Evolutionary conservation across 2,329 filamentous ascomycete genomes (phyloP), one percentile per base, ranked within the genome.

Genomic region (Gnomoniopsis sp.): DNA sequence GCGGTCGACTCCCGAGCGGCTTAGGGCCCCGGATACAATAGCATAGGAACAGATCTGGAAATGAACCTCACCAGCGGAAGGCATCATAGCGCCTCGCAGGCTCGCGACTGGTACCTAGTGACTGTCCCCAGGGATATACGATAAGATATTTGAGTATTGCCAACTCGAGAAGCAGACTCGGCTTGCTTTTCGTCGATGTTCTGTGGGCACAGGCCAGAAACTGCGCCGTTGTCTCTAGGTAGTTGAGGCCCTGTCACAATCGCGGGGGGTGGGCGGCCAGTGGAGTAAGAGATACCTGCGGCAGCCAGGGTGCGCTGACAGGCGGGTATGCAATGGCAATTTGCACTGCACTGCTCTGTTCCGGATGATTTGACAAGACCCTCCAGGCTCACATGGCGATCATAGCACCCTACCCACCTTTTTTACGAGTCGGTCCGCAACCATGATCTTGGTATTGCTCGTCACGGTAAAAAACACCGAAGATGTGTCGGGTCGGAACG

Each of bases 1-100:
- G 47, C 57, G 55, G 46, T 47, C 41, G 51, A 54, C 50, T 52
- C 58, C 51, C 51, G 53, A 49, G 47, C 22, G 52, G 51, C 51
- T 54, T 49, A 51, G 33, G 38, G 41, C 23, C 36, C 43, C 21
- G 38, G 34, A n/a, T 47, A n/a, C 23, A 23, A 46, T 33, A 43
- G 55, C 30, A 54, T 38, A 26, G 50, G 49, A 34, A 26, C 26
- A 49, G 33, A 23, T 21, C 23, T 48, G 22, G 23, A 47, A 41
- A 49, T 34, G 30, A 52, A 47, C 21, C 22, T 56, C 53, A 56
- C 34, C 38, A 49, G 53, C 30, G 26, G 17, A 50, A 23, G 30
- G 22, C n/a, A 12, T 22, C 17, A 3, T n/a, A 14, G 12, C 36
- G 12, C 14, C 12, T 41, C 14, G 36, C 36, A 41, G 12, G 36